Base-by-base conservation (phyloP, 768 basidiomycete species). In the Lactifluus hygrophoroides region DNA sequence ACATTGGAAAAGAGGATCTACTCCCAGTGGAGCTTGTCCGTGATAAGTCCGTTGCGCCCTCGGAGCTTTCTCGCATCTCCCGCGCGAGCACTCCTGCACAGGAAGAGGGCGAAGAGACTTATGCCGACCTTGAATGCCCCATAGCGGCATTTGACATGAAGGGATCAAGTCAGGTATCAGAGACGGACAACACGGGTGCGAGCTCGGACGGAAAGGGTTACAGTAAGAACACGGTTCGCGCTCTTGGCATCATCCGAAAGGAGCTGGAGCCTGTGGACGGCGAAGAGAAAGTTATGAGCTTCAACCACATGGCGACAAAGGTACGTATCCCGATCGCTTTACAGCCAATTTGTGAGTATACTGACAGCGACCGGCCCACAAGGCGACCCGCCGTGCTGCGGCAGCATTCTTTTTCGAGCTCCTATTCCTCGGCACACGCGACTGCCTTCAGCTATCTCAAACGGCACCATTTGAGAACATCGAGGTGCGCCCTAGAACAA, bases 371-470 rank as follows among this genome's bases (percentile, higher is more conserved):
- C 2, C n/a, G 35, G 7, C 3, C 6, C 43, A 1, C 65, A 94
- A n/a, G 90, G 88, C 93, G 13, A 88, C 91, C 10, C 86, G 90
- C 47, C 84, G 92, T 42, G 96, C 94, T 13, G 93, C 95, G 1
- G 84, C 95, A 1, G 85, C 92, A 2, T 97, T 99, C 77, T 99
- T 99, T 79, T 99, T 99, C 69, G 96, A 99, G 71, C 73, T 97
- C 34, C 84, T 99, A 28, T 92, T 98, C 1, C 82, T 99, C 1
- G 86, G 92, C 10, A 97, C 95, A 4, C 85, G 90, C 34, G 94
- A 97, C 70, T 93, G 89, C 68, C 76, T 99, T 64, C 83, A 88
- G 65, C 72, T 99, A 44, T 73, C 82, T 7, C 96, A 99, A 69
- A 66, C 69, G 5, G 75, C 75, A 8, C 75, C 91, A 0, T 96